Conservation (phyloP, 2,329 filamentous ascomycete species). For the Alternaria arborescens region DNA sequence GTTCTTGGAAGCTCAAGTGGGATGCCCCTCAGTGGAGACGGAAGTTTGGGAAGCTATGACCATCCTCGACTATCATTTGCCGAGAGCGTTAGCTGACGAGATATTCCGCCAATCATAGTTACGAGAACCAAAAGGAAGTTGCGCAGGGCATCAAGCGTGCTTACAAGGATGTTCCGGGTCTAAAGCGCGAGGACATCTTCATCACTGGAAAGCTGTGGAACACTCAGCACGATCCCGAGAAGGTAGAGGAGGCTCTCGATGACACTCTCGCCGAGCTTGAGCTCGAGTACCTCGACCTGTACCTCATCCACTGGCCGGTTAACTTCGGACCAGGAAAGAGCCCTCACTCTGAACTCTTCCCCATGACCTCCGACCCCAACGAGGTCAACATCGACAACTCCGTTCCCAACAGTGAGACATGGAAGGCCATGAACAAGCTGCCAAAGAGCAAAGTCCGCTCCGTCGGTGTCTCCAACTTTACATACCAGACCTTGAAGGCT, state of each 20-base stretch:
- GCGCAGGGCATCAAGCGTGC: slow-evolving; percentile 43
- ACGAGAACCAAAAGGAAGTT: slow-evolving; percentile 45
- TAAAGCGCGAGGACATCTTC: slow-evolving; percentile 45
- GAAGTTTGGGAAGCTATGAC: slow-evolving; percentile 28
- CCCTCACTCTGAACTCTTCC: slow-evolving; percentile 42
- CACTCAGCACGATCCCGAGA: slow-evolving; percentile 77
- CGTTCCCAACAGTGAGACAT: slow-evolving; percentile 41
- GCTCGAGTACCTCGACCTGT: slow-evolving; percentile 89
- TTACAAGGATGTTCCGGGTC: slow-evolving; percentile 36
- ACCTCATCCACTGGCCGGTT: slow-evolving; percentile 88
- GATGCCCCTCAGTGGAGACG: slow-evolving; percentile 29
- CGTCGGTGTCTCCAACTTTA: slow-evolving; percentile 45
- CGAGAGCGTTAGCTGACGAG: slow-evolving; percentile 26
- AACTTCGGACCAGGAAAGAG: slow-evolving; percentile 69
- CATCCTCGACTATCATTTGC: slow-evolving; percentile 2
- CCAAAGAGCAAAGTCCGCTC: slow-evolving; percentile 50
- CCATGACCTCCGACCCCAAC: slow-evolving; percentile 60
- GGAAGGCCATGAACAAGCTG: slow-evolving; percentile 51
- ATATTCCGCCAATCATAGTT: slow-evolving; percentile 40
- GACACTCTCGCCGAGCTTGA: slow-evolving; percentile 78
- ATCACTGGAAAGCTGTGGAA: slow-evolving; percentile 89
- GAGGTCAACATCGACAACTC: slow-evolving; percentile 55
- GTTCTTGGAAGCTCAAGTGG: slow-evolving; percentile 17
- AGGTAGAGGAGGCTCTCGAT: slow-evolving; percentile 77
- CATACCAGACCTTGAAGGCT: slow-evolving; percentile 56